Conservation (phyloP, 2,329 filamentous ascomycete genomes). For the Penicillium sp. region DNA sequence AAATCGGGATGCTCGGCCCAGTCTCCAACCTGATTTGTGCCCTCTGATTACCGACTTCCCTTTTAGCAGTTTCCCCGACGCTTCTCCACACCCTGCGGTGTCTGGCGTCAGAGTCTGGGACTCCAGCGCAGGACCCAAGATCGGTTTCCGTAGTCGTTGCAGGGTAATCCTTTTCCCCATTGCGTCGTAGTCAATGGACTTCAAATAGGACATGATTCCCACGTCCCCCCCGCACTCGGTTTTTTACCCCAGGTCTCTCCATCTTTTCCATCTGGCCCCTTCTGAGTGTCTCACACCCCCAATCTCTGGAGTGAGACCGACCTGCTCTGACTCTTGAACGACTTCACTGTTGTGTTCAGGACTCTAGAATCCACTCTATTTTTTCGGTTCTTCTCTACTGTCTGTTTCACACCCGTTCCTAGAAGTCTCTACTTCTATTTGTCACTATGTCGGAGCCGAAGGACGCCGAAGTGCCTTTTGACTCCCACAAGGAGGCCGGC, state of each 20-base stretch:
- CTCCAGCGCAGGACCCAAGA: conserved; percentile 10
- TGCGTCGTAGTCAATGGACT: conserved; percentile 2
- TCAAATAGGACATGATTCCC: conserved; percentile 16
- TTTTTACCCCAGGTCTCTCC: conserved; percentile 1
- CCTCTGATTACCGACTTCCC: conserved; percentile 3
- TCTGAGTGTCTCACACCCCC: not conserved
- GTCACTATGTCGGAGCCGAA: conserved; percentile 17
- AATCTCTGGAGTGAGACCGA: not conserved
- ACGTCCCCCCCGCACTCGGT: conserved; percentile 1
- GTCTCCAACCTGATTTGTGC: conserved; percentile 6
- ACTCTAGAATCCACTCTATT: not conserved
- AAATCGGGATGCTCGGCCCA: conserved; percentile 4
- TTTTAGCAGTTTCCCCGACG: conserved; percentile 5
- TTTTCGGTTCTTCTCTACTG: not conserved
- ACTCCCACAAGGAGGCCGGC: conserved; percentile 22
- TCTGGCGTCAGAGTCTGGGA: conserved; percentile 5
- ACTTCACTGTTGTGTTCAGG: not conserved
- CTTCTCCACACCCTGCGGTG: conserved; percentile 4
- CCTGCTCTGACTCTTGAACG: not conserved
- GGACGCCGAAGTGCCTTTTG: conserved; percentile 22
- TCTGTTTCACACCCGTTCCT: too few relatives aligned
- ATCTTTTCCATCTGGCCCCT: conserved; percentile 1
- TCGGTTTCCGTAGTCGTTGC: not conserved
- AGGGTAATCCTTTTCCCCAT: not conserved
- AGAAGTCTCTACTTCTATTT: conserved; percentile 1